phyloP scores from a whole-genome alignment of 768 basidiomycete genomes.

The Phanerochaete sordida region DNA sequence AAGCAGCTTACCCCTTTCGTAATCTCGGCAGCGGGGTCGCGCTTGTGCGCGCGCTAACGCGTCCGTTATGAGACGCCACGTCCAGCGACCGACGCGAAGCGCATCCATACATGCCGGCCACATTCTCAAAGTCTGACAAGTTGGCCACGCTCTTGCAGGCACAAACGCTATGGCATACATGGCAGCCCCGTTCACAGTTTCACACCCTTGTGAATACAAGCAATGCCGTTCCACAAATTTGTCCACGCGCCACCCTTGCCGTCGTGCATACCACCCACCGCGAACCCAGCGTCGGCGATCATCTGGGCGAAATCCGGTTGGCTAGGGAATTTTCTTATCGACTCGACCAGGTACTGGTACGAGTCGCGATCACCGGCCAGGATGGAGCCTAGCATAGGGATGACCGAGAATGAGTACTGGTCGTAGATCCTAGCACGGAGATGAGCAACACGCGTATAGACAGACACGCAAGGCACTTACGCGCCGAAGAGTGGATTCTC shows the following conservation, averaged over 20 bases:
- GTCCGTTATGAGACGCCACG: background rate
- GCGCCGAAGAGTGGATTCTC: constrained; percentile 80
- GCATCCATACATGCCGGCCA: no score
- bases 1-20: background rate
- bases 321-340: constrained; percentile 89
- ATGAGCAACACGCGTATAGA: background rate
- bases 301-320: constrained; percentile 86
- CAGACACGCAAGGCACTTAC: constrained; percentile 47
- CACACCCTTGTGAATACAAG: constrained; percentile 80
- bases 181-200: constrained; percentile 49
- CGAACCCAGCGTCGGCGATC: constrained; percentile 85
- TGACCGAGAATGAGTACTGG: constrained; percentile 93
- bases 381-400: constrained; percentile 94
- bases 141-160: background rate
- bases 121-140: no score
- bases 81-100: background rate
- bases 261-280: constrained; percentile 54
- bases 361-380: constrained; percentile 92
- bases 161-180: background rate
- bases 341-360: constrained; percentile 97
- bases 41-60: background rate
- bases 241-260: constrained; percentile 82
- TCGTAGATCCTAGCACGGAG: constrained; percentile 69
- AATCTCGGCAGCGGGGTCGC: background rate
- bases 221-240: constrained; percentile 85